Base-by-base conservation (phyloP, 2,329 filamentous ascomycete species). In the Hymenoscyphus occultus region DNA sequence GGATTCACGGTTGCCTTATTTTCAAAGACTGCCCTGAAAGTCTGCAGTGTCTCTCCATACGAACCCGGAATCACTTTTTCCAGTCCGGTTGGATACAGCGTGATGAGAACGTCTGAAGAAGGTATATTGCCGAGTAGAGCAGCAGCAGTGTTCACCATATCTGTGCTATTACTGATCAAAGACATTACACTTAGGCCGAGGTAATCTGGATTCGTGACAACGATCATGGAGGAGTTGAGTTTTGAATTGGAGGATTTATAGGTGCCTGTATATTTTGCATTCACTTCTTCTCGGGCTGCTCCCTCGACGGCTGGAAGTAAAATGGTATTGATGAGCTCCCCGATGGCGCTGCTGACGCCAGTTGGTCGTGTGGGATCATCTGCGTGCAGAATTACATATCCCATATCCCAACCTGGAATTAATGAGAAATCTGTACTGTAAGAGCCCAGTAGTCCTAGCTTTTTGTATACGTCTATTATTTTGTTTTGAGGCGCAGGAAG, bases 401-500 rank as follows among this genome's bases (percentile, higher is more conserved):
- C 68, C 13, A 64, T 45, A 16, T 66, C 56, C 19, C 59, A 65
- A n/a, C 68, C 68, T 28, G 64, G 66, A 9, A 66, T n/a, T 13
- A 69, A 56, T 3, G 61, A 58, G 10, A 65, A 32, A 22, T 32
- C 42, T 9, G 58, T 42, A 14, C 42, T 56, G 61, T 64, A 69
- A 3, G 56, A 32, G 0, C 65, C 67, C 5, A 62, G 31, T 19
- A 64, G 62, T 2, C 67, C 67, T 7, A 51, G 10, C 28, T 69
- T 68, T 22, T 60, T 64, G 35, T 69, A 69, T 1, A 69, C 57
- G 45, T 69, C 67, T 14, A 62, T 56, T 5, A 66, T 42, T 16
- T 51, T 45, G 4, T 51, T 45, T n/a, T 45, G 48, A 13, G 56
- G 42, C 31, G 39, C 14, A 39, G 45, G 48, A 5, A 51, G 28